Evolutionary conservation across 305 asterid species (phyloP).

Genomic region (Andrographis paniculata): DNA sequence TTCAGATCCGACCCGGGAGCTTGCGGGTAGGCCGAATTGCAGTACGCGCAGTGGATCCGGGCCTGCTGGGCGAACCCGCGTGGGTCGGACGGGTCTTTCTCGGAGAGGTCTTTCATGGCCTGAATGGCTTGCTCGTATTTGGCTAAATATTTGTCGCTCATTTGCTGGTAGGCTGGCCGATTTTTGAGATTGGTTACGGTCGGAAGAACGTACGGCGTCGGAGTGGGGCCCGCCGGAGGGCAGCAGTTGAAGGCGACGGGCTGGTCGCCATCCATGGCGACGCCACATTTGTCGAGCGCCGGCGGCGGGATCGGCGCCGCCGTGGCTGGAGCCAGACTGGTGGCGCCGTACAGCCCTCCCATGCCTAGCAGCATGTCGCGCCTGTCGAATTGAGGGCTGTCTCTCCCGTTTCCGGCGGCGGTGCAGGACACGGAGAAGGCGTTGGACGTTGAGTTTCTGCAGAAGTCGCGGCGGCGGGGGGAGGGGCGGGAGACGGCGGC

Average conservation of each 20-base stretch:
- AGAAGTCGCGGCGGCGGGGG: no score
- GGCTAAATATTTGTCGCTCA: background rate
- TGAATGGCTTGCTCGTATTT: slow-evolving; percentile 31
- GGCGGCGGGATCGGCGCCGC: slow-evolving; percentile 29
- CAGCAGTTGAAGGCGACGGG: slow-evolving; percentile 36
- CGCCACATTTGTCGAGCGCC: slow-evolving; percentile 32
- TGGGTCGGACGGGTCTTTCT: slow-evolving; percentile 25
- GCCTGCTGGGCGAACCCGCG: slow-evolving; percentile 34
- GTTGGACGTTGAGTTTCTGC: no score
- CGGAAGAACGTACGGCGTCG: slow-evolving; percentile 39
- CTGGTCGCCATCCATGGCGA: slow-evolving; percentile 14
- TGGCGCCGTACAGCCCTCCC: slow-evolving; percentile 33
- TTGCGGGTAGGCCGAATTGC: slow-evolving; percentile 31
- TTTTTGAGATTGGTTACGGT: slow-evolving; percentile 1
- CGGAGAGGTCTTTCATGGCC: slow-evolving; percentile 25
- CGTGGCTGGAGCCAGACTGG: slow-evolving; percentile 21
- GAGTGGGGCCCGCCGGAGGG: slow-evolving; percentile 27
- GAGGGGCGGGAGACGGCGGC: no score
- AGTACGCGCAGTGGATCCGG: slow-evolving; percentile 42
- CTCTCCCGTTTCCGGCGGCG: slow-evolving; percentile 9
- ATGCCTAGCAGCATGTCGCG: slow-evolving; percentile 38
- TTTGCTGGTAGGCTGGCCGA: slow-evolving; percentile 24
- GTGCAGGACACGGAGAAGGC: slow-evolving; percentile 18
- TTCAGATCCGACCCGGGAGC: slow-evolving; percentile 14
- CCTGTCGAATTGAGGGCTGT: slow-evolving; percentile 21